Conservation (phyloP, 768 basidiomycete genomes). For the Vishniacozyma victoriae region DNA sequence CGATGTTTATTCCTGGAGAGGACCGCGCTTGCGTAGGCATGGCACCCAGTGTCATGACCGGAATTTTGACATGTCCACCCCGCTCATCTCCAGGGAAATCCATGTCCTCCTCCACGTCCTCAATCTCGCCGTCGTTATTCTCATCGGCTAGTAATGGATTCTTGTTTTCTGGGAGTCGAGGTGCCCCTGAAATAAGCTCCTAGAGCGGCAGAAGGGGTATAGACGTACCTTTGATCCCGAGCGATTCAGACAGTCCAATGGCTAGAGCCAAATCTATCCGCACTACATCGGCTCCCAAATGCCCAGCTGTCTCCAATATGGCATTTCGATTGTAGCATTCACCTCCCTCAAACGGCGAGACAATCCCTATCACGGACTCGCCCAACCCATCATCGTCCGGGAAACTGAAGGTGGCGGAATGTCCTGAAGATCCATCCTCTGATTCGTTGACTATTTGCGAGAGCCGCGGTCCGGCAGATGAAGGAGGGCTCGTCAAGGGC, state of each 20-base stretch:
- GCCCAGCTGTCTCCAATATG: conserved; percentile 67
- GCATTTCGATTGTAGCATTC: conserved; percentile 75
- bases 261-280: conserved; percentile 76
- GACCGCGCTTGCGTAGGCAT: conserved; percentile 39
- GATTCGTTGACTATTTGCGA: no score
- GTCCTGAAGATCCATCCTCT: no score
- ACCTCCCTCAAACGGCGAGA: conserved; percentile 84
- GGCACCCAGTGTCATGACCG: neutral
- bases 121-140: neutral
- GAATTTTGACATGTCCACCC: neutral
- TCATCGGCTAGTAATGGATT: neutral
- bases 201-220: conserved; percentile 2
- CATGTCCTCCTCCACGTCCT: neutral
- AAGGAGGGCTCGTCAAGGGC: no score
- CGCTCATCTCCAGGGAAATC: neutral
- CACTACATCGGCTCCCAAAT: conserved; percentile 71
- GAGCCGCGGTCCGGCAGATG: no score
- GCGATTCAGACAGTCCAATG: conserved; percentile 69
- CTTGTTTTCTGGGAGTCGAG: conserved; percentile 42
- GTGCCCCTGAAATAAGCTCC: neutral
- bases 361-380: no score
- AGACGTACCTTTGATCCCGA: neutral
- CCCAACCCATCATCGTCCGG: no score
- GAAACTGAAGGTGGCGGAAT: no score
- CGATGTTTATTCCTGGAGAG: conserved; percentile 56